These are phyloP conservation scores for Raddia guianensis DNA, from an alignment of 176 grass and related monocot genomes.

Conservation along the genomic window DNA sequence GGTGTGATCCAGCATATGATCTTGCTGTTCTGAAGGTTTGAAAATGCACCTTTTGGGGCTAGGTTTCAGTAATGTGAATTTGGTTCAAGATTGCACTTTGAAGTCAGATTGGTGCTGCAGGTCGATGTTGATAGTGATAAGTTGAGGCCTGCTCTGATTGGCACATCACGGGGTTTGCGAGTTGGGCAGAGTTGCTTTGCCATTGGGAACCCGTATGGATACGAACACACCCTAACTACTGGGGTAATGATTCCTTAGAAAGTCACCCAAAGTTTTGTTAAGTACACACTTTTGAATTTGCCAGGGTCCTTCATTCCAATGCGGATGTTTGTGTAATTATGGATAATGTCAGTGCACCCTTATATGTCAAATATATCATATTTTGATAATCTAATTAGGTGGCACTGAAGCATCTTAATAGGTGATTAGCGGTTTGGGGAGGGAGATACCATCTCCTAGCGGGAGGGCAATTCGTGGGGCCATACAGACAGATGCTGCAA, in stretches of 20 bases:
- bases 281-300: slow-evolving; percentile 4
- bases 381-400: slow-evolving; percentile 31
- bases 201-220: slow-evolving; percentile 87
- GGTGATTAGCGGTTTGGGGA: slow-evolving; percentile 79
- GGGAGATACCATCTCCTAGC: slow-evolving; percentile 82
- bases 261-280: background rate
- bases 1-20: slow-evolving; percentile 75
- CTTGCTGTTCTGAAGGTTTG: slow-evolving; percentile 81
- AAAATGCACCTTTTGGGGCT: slow-evolving; percentile 37
- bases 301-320: background rate
- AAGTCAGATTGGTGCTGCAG: slow-evolving; percentile 48
- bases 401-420: slow-evolving; percentile 38
- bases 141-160: slow-evolving; percentile 65
- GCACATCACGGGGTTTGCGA: slow-evolving; percentile 62
- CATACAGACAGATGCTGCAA: slow-evolving; percentile 94
- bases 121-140: slow-evolving; percentile 58
- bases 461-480: slow-evolving; percentile 68
- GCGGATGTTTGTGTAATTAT: slow-evolving; percentile 3
- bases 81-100: slow-evolving; percentile 14
- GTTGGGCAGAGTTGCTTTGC: slow-evolving; percentile 93
- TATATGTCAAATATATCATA: slow-evolving; percentile 11
- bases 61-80: slow-evolving; percentile 23
- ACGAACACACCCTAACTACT: slow-evolving; percentile 83
- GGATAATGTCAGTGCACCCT: background rate
- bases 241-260: slow-evolving; percentile 48